Conservation (phyloP, 2,329 filamentous ascomycete species). For the Calycina herbarum region DNA sequence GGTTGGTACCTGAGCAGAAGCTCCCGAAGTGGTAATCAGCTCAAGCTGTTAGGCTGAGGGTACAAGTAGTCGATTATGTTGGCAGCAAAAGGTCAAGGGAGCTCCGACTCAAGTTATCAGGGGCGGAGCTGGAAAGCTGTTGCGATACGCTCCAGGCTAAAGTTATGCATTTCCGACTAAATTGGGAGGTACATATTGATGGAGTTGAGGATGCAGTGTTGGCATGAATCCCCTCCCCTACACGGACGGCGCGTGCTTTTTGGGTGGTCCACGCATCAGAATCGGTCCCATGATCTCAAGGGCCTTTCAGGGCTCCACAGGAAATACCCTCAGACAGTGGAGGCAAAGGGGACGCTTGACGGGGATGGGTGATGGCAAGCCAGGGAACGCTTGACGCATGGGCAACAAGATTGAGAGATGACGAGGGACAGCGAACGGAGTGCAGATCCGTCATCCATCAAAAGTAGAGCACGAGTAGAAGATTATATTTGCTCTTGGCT, state of each 20-base stretch:
- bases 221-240: constrained; percentile 18
- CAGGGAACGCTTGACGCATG: background rate
- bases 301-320: constrained; percentile 15
- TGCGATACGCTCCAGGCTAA: constrained; percentile 23
- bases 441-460: too few relatives aligned
- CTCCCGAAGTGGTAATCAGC: constrained; percentile 17
- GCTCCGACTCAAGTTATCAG: too few relatives aligned
- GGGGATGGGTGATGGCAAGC: background rate
- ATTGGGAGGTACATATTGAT: constrained; percentile 17
- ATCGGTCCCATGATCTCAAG: constrained; percentile 28
- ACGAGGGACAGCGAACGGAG: too few relatives aligned
- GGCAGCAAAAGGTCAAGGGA: too few relatives aligned
- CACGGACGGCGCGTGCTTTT: constrained; percentile 15
- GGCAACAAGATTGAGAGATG: too few relatives aligned
- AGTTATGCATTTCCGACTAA: constrained; percentile 25
- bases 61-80: too few relatives aligned
- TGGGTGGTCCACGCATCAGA: constrained; percentile 13
- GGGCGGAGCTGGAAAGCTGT: constrained; percentile 10
- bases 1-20: constrained; percentile 15
- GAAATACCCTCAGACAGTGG: constrained; percentile 13
- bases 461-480: too few relatives aligned
- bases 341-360: constrained; percentile 6
- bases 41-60: constrained; percentile 9
- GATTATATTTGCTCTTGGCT: too few relatives aligned
- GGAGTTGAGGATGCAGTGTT: constrained; percentile 23